Evolutionary conservation across 169 alveolate genomes (phyloP), one percentile per base, ranked within the genome.

Genomic region (Plasmodium coatneyi): DNA sequence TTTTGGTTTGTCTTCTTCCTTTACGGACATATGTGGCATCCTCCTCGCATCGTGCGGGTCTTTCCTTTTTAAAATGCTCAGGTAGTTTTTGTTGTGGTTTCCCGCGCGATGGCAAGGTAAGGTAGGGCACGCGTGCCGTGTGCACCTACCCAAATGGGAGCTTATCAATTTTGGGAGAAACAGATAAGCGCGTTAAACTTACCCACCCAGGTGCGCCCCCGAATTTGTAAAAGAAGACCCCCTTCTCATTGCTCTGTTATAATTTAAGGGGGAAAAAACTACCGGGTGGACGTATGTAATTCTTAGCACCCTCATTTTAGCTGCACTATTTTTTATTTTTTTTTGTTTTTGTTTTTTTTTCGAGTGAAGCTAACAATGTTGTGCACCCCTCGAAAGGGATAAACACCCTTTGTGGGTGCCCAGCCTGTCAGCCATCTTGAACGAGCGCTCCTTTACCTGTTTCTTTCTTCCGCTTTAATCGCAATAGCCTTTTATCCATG

Each of bases 1-100:
- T 87, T 87, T 87, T 87, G 76, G 90, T 39, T 66, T 87, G n/a
- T 79, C 93, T 79, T 87, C 93, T 79, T 56, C 93, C 7, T 87
- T 87, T 87, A 87, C 93, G 2, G 93, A 87, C 81, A 66, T 79
- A 60, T 87, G 41, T 66, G 89, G 93, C 36, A 87, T 87, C 43
- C 46, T 87, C 14, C 56, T 87, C 32, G 93, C 93, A 22, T 36
- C 93, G 36, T 34, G 90, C 14, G 54, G 52, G 22, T 16, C 71
- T 36, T 32, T 36, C 70, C 82, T 87, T 39, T 22, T 87, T 12
- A 87, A 79, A 66, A 56, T 79, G 80, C 19, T 87, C 49, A 87
- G 81, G 49, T 87, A 79, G 41, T 0, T 66, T 22, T 16, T 60
- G 76, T 66, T 22, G 14, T 66, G 30, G 39, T 66, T 28, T 28